Percentiles rank a stretch among this genome's conserved stretches.
phyloP scores from a whole-genome alignment of 768 basidiomycete genomes.

The Butyriboletus loyo region DNA sequence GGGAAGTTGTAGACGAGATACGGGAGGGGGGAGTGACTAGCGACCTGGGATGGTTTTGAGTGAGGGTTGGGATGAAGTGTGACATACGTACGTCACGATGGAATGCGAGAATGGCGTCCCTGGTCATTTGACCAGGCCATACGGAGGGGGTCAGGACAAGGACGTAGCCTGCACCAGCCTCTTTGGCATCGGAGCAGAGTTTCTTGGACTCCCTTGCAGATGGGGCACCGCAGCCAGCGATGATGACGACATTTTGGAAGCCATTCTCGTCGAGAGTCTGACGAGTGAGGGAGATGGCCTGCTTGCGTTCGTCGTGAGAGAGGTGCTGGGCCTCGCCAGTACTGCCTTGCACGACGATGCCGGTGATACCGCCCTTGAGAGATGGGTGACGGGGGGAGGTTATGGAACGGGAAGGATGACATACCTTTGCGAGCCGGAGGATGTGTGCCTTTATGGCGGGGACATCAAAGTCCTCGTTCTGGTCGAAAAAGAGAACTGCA shows the following conservation, averaged over 20 bases:
- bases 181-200: constrained; percentile 69
- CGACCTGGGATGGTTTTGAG: constrained; percentile 44
- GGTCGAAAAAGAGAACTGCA: constrained; percentile 69
- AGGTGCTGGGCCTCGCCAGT: constrained; percentile 78
- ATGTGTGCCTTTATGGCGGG: constrained; percentile 66
- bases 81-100: constrained; percentile 50
- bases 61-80: neutral
- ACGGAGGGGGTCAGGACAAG: constrained; percentile 74
- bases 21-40: constrained; percentile 65
- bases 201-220: constrained; percentile 73
- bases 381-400: constrained; percentile 16
- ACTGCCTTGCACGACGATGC: constrained; percentile 70
- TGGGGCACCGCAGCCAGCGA: constrained; percentile 83
- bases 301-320: constrained; percentile 67
- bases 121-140: constrained; percentile 64
- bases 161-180: constrained; percentile 78
- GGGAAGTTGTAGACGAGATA: constrained; percentile 88
- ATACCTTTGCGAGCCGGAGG: constrained; percentile 67
- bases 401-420: neutral
- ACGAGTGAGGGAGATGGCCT: constrained; percentile 61
- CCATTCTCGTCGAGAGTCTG: constrained; percentile 71
- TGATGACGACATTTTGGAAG: constrained; percentile 61
- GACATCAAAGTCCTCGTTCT: constrained; percentile 69
- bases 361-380: constrained; percentile 64
- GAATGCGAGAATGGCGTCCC: constrained; percentile 61